A percentile compares a stretch with the other conserved stretches of the same genome.
phyloP scores from a whole-genome alignment of 2,329 filamentous ascomycete species.

The Neoscytalidium dimidiatum region DNA sequence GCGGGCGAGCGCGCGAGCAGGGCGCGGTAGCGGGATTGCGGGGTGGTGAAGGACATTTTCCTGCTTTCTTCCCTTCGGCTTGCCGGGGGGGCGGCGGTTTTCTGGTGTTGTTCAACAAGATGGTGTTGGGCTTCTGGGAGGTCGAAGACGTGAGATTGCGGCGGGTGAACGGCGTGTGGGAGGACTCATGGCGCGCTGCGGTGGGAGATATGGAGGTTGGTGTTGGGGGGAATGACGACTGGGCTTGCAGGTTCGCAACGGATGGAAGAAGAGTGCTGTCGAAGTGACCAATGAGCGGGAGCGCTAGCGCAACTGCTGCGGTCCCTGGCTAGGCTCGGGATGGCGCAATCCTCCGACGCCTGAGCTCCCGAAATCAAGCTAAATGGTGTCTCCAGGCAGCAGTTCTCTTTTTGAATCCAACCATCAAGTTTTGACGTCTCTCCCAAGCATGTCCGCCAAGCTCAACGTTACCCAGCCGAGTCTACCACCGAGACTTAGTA shows the following conservation, averaged over 20 bases:
- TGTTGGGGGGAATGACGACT: not conserved
- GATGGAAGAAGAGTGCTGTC: not conserved
- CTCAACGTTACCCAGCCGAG: not conserved
- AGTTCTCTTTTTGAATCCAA: too few relatives aligned
- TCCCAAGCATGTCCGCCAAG: too few relatives aligned
- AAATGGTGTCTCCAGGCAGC: too few relatives aligned
- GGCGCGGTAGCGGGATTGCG: constrained; percentile 41
- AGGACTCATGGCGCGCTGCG: too few relatives aligned
- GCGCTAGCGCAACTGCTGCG: not conserved
- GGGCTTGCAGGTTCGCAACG: not conserved
- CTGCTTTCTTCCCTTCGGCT: too few relatives aligned
- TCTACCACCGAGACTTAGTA: not conserved
- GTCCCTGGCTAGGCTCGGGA: too few relatives aligned
- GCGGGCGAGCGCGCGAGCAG: constrained; percentile 47
- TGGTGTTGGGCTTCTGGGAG: too few relatives aligned
- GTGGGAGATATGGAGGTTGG: not conserved
- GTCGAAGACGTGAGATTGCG: too few relatives aligned
- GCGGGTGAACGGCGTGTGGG: too few relatives aligned
- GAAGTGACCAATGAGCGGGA: not conserved
- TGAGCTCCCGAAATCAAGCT: not conserved
- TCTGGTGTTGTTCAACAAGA: not conserved
- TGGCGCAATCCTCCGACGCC: not conserved
- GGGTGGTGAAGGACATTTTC: constrained; percentile 34
- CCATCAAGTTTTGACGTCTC: too few relatives aligned
- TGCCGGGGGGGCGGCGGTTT: not conserved